Conservation (phyloP, 805 yeast species). For the Starmerella apicola region DNA sequence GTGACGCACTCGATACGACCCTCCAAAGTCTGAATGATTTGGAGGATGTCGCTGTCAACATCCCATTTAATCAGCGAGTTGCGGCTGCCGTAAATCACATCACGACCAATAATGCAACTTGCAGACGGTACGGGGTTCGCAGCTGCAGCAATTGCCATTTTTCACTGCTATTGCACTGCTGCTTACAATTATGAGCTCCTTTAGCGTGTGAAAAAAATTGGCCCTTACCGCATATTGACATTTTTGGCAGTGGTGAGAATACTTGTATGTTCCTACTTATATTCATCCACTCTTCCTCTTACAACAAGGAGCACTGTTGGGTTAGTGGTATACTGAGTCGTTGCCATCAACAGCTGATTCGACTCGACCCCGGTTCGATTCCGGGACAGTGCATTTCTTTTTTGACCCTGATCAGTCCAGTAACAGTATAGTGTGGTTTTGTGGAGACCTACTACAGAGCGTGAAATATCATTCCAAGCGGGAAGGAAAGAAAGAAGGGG, state of each 20-base stretch:
- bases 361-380: constrained; percentile 99
- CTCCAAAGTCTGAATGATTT: constrained; percentile 1
- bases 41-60: constrained; percentile 1
- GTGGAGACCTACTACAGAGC: too few species aligned
- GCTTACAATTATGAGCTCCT: too few species aligned
- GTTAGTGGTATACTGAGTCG: constrained; percentile 22
- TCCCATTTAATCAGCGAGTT: constrained; percentile 6
- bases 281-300: too few species aligned
- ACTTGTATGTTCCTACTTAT: too few species aligned
- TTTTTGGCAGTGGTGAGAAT: too few species aligned
- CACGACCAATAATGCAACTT: neutral
- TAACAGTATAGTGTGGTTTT: too few species aligned
- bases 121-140: constrained; percentile 13
- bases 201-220: too few species aligned
- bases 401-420: too few species aligned
- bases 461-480: too few species aligned
- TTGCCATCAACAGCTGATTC: constrained; percentile 14
- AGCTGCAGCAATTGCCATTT: constrained; percentile 10
- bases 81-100: constrained; percentile 10
- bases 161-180: neutral
- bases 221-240: too few species aligned
- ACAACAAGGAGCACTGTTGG: constrained; percentile 15
- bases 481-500: too few species aligned
- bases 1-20: constrained; percentile 4
- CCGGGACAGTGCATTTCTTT: constrained; percentile 91